Conservation (phyloP, 176 grass and related monocot species). For the Poa pratensis region DNA sequence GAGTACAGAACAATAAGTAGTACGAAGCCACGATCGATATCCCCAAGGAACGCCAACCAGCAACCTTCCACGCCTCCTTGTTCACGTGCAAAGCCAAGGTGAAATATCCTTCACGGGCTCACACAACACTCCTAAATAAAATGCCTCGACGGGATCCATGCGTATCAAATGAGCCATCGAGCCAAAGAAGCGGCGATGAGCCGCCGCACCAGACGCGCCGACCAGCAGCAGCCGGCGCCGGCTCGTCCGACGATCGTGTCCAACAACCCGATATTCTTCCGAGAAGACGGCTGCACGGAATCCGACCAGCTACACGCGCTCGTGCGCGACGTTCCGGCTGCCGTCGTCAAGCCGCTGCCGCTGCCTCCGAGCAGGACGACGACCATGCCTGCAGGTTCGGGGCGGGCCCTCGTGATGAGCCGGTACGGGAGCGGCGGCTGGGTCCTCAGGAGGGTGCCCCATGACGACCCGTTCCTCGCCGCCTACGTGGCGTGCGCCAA, state of each 20-base stretch:
- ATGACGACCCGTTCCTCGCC: conserved; percentile 49
- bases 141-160: neutral
- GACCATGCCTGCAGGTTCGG: neutral
- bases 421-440: neutral
- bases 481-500: conserved; percentile 52
- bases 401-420: neutral
- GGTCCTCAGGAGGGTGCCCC: conserved; percentile 12
- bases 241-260: conserved; percentile 20
- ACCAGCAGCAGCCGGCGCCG: neutral
- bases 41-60: conserved; percentile 51
- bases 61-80: conserved; percentile 38
- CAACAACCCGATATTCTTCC: conserved; percentile 46
- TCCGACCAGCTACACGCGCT: no score
- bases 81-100: conserved; percentile 39
- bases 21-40: neutral
- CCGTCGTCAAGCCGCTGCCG: conserved; percentile 31
- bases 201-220: conserved; percentile 14
- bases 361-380: conserved; percentile 37
- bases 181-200: neutral
- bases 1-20: neutral
- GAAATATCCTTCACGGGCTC: neutral
- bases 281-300: neutral
- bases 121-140: neutral
- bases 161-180: neutral
- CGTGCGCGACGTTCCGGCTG: neutral